Conservation (phyloP, 129 eudicot genomes). For the Helianthus tuberosus region DNA sequence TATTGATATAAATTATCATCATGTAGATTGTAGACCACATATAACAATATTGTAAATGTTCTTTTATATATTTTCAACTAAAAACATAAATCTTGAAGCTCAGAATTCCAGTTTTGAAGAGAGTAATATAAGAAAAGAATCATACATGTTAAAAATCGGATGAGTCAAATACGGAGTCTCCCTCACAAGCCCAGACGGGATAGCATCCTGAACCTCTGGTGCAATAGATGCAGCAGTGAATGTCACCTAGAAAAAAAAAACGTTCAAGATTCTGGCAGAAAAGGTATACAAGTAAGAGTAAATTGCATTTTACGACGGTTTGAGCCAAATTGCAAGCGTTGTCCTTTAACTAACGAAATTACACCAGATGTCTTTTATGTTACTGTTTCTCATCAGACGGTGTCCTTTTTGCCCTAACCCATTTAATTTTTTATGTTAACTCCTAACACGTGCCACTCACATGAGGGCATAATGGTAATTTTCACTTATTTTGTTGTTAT, state of each 20-base stretch:
- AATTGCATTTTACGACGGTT: too few species aligned
- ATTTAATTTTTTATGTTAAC: too few species aligned
- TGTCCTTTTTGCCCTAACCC: too few species aligned
- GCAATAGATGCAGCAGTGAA: conserved; percentile 90
- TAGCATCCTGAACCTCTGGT: conserved; percentile 66
- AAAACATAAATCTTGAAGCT: conserved; percentile 3
- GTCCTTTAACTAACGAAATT: too few species aligned
- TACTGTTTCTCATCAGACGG: too few species aligned
- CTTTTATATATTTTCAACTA: not conserved
- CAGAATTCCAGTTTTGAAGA: not conserved
- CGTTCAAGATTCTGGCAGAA: conserved; percentile 10
- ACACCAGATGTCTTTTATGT: too few species aligned
- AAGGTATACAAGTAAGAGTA: not conserved
- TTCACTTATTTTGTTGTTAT: too few species aligned
- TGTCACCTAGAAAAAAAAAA: conserved; percentile 49
- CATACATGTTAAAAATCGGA: conserved; percentile 84
- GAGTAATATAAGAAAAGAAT: conserved; percentile 12
- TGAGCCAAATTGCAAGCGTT: too few species aligned
- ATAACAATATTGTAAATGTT: not conserved
- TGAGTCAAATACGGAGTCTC: conserved; percentile 77
- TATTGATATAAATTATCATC: not conserved
- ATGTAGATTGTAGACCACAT: not conserved
- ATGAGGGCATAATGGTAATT: too few species aligned
- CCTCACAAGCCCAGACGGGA: conserved; percentile 83
- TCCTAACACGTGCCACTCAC: too few species aligned